These are phyloP conservation scores for Trichoderma hamatum DNA, from an alignment of 2,329 filamentous ascomycete species.

Conservation along the genomic window DNA sequence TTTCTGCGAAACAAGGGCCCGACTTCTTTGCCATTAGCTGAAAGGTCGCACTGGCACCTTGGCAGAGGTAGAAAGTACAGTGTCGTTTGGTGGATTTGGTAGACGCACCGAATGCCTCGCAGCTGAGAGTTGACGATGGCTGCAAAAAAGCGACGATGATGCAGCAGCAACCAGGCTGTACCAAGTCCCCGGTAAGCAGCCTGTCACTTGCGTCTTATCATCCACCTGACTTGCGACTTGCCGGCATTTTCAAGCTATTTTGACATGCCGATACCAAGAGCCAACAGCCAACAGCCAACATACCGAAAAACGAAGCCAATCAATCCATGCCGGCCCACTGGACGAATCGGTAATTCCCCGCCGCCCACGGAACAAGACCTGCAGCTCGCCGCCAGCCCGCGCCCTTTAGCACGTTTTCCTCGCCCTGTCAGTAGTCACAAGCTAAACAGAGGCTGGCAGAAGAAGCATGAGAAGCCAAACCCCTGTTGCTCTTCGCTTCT, in stretches of 20 bases:
- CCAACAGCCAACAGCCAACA: neutral
- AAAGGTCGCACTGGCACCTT: too few relatives aligned
- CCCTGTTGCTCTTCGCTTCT: neutral
- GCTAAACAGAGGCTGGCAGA: neutral
- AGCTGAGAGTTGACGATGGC: neutral
- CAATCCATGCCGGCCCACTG: neutral
- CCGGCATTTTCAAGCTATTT: neutral
- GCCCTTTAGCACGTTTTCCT: neutral
- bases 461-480: neutral
- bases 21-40: neutral
- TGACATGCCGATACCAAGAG: neutral
- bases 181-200: too few relatives aligned
- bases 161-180: neutral
- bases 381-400: neutral
- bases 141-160: neutral
- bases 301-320: neutral
- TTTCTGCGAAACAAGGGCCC: neutral
- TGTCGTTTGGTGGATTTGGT: neutral
- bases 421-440: slow-evolving; percentile 12
- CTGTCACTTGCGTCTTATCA: neutral
- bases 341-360: slow-evolving; percentile 14
- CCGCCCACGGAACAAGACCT: neutral
- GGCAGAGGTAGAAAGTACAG: neutral
- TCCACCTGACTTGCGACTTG: neutral
- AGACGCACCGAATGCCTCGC: too few relatives aligned